Percentiles rank a stretch among this genome's conserved stretches.
Evolutionary conservation across 202 grass and related monocot species (phyloP).

Genomic region (Zizania palustris): DNA sequence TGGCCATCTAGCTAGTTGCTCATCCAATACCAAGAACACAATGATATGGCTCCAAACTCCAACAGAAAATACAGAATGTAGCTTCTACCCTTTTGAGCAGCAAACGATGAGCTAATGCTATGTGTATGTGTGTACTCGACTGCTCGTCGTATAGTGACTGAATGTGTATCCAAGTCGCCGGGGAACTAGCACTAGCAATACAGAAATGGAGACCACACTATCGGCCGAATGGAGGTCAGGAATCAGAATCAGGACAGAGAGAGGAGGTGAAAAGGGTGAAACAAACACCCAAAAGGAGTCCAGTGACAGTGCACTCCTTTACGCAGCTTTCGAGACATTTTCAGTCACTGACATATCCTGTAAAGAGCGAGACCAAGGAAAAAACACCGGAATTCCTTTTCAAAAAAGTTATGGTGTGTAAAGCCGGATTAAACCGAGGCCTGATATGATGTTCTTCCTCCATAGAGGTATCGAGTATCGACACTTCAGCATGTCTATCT

Average conservation of each 20-base stretch:
- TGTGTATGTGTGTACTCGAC: conserved; percentile 1
- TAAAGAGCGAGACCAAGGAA: conserved; percentile 28
- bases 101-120: conserved; percentile 4
- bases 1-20: background rate
- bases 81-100: conserved; percentile 14
- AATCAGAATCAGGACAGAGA: background rate
- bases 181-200: background rate
- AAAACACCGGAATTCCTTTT: conserved; percentile 7
- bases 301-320: conserved; percentile 29
- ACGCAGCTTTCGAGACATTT: conserved; percentile 14
- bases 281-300: background rate
- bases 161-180: background rate
- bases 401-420: background rate
- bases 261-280: conserved; percentile 16
- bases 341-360: conserved; percentile 31
- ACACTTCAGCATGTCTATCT: background rate
- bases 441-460: conserved; percentile 8
- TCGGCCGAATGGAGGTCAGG: background rate
- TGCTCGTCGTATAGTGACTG: conserved; percentile 25
- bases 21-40: background rate
- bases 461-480: background rate
- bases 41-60: conserved; percentile 10
- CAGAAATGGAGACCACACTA: conserved; percentile 18
- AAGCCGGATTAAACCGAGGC: conserved; percentile 4
- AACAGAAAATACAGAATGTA: background rate